Conservation (phyloP, 2,329 filamentous ascomycete species). For the Stachybotrys echinatus region DNA sequence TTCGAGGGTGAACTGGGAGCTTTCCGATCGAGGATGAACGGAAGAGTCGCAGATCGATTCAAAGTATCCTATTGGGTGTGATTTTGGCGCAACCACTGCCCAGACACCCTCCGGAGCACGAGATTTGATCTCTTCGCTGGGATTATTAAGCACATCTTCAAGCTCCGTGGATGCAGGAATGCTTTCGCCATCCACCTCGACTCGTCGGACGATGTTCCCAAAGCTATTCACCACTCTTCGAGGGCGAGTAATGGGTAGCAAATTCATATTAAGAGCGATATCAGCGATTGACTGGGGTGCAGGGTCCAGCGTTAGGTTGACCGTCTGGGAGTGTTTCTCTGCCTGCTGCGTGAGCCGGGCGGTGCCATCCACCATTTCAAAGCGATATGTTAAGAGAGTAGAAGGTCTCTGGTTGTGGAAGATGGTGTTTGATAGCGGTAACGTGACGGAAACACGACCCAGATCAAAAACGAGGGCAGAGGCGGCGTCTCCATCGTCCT, state of each 20-base stretch:
- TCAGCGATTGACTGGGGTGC: conserved; percentile 13
- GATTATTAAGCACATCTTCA: conserved; percentile 34
- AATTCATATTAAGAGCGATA: conserved; percentile 32
- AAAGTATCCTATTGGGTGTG: conserved; percentile 3
- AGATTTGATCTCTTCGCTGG: neutral
- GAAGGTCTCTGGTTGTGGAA: conserved; percentile 65
- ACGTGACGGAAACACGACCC: conserved; percentile 32
- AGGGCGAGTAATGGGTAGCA: conserved; percentile 59
- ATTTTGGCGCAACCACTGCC: conserved; percentile 60
- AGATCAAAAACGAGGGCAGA: conserved; percentile 37
- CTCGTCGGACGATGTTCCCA: conserved; percentile 71
- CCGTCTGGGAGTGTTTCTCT: conserved; percentile 34
- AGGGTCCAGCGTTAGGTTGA: conserved; percentile 18
- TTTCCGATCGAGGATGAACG: neutral
- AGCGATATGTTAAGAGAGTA: conserved; percentile 43
- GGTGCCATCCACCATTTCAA: conserved; percentile 15
- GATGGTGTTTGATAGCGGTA: conserved; percentile 73
- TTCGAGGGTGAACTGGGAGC: conserved; percentile 7
- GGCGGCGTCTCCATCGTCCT: conserved; percentile 26
- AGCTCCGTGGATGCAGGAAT: conserved; percentile 67
- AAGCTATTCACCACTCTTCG: conserved; percentile 60
- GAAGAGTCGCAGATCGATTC: neutral
- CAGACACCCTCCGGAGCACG: conserved; percentile 51
- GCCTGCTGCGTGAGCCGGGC: conserved; percentile 17
- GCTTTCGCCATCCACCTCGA: conserved; percentile 42